Evolutionary conservation across 176 grass and related monocot species (phyloP).

Genomic region (Ensete glaucum): DNA sequence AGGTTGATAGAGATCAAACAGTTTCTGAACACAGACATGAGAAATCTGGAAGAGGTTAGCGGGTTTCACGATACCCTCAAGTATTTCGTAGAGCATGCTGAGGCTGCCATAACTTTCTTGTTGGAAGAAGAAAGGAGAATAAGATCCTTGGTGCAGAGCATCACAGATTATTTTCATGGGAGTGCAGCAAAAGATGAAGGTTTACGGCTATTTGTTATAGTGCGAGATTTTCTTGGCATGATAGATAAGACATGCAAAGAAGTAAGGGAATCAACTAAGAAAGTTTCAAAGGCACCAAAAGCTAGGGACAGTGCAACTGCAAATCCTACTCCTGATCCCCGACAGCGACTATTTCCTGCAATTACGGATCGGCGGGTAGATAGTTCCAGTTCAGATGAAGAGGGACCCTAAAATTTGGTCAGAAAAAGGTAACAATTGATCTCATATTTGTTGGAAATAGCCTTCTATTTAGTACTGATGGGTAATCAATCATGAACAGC

Average conservation of each 20-base stretch:
- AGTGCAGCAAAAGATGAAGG: conserved; percentile 70
- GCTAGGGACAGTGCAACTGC: conserved; percentile 22
- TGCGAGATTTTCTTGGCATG: conserved; percentile 72
- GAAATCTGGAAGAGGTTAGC: conserved; percentile 51
- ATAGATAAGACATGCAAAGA: conserved; percentile 76
- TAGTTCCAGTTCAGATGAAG: conserved; percentile 51
- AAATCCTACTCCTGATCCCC: conserved; percentile 26
- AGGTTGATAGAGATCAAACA: conserved; percentile 57
- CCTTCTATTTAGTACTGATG: not conserved
- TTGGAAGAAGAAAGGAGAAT: conserved; percentile 75
- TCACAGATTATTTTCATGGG: conserved; percentile 63
- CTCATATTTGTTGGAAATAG: not conserved
- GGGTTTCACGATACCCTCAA: conserved; percentile 58
- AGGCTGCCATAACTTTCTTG: conserved; percentile 41
- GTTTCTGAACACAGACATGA: conserved; percentile 60
- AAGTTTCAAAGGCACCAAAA: conserved; percentile 38
- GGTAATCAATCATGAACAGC: too few relatives aligned
- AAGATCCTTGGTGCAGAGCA: conserved; percentile 43
- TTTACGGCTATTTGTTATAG: conserved; percentile 58
- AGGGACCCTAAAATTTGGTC: conserved; percentile 12
- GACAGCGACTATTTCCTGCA: conserved; percentile 51
- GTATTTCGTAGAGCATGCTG: conserved; percentile 52
- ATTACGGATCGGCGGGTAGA: conserved; percentile 40
- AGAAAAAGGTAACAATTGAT: not conserved
- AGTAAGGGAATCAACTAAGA: conserved; percentile 37